Percentiles rank a stretch among this genome's conserved stretches.
These are phyloP conservation scores for Biscogniauxia mediterranea DNA, from an alignment of 2,329 filamentous ascomycete genomes.

Conservation along the genomic window DNA sequence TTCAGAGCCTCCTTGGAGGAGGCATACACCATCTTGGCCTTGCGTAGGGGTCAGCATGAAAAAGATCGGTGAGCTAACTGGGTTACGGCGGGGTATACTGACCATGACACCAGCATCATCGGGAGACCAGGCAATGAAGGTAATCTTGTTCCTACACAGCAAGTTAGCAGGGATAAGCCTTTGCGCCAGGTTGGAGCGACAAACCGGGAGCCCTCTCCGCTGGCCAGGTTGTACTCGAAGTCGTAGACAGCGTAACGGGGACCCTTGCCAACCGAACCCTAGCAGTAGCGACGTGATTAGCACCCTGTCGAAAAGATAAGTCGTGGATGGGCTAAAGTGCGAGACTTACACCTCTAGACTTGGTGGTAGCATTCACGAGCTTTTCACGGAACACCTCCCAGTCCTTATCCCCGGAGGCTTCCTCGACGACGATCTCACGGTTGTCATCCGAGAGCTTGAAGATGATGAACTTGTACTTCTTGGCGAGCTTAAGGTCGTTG, in stretches of 20 bases:
- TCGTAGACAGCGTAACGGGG: slow-evolving; percentile 85
- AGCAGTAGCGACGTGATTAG: slow-evolving; percentile 29
- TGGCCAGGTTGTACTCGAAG: slow-evolving; percentile 71
- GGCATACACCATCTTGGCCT: slow-evolving; percentile 90
- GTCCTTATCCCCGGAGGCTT: slow-evolving; percentile 64
- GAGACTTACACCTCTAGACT: slow-evolving; percentile 61
- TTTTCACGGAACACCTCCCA: slow-evolving; percentile 74
- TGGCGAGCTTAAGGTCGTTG: slow-evolving; percentile 81
- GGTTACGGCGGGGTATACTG: slow-evolving; percentile 33
- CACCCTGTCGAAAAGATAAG: slow-evolving; percentile 34
- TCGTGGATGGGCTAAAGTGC: background rate
- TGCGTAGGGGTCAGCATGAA: slow-evolving; percentile 17
- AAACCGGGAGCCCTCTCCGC: slow-evolving; percentile 70
- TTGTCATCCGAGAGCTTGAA: slow-evolving; percentile 83
- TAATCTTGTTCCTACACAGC: slow-evolving; percentile 67
- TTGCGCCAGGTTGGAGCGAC: slow-evolving; percentile 30
- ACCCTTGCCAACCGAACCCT: slow-evolving; percentile 63
- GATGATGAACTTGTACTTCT: slow-evolving; percentile 83
- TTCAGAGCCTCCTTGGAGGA: slow-evolving; percentile 86
- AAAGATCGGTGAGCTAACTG: background rate
- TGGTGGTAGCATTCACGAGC: slow-evolving; percentile 70
- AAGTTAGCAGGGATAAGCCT: slow-evolving; percentile 9
- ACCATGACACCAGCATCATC: slow-evolving; percentile 80
- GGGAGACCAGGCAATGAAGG: slow-evolving; percentile 77
- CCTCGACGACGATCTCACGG: slow-evolving; percentile 79